Conservation (phyloP, 495 filamentous ascomycete species). For the Penicillium coffeae region DNA sequence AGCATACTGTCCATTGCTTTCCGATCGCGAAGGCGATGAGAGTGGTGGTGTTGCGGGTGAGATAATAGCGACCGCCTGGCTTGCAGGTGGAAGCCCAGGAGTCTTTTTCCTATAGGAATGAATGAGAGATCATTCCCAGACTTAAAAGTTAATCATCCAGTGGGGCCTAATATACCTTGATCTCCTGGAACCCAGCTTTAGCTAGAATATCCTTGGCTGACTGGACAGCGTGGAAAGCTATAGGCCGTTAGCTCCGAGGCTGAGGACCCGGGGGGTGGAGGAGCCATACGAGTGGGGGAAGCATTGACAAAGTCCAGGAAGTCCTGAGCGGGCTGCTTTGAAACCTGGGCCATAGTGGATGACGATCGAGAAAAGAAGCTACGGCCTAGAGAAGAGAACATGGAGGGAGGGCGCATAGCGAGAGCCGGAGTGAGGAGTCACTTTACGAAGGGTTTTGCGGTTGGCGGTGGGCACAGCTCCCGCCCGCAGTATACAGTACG, state of each 20-base stretch:
- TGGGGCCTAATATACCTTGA: conserved; percentile 53
- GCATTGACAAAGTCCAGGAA: conserved; percentile 93
- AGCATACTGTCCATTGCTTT: conserved; percentile 71
- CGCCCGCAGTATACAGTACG: too few species aligned
- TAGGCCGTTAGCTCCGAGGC: conserved; percentile 19
- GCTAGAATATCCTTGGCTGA: conserved; percentile 69
- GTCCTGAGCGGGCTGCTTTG: conserved; percentile 62
- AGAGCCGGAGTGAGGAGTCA: not conserved
- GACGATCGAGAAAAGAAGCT: conserved; percentile 12
- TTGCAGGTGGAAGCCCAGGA: conserved; percentile 76
- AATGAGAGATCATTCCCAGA: not conserved
- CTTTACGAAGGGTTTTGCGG: conserved; percentile 9
- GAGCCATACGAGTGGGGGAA: conserved; percentile 80
- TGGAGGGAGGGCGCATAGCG: conserved; percentile 12
- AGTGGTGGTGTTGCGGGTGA: conserved; percentile 91
- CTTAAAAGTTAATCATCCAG: too few species aligned
- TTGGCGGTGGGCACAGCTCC: conserved; percentile 15
- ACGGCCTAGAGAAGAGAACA: conserved; percentile 10
- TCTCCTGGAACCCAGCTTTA: conserved; percentile 77
- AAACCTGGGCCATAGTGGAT: conserved; percentile 51
- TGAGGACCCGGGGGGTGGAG: not conserved
- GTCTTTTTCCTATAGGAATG: conserved; percentile 65
- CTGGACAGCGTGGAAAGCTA: conserved; percentile 92
- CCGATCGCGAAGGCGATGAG: conserved; percentile 94
- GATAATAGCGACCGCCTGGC: conserved; percentile 91